These are phyloP conservation scores for Rhododendron simsii DNA, from an alignment of 148 eudicot species.

Conservation along the genomic window DNA sequence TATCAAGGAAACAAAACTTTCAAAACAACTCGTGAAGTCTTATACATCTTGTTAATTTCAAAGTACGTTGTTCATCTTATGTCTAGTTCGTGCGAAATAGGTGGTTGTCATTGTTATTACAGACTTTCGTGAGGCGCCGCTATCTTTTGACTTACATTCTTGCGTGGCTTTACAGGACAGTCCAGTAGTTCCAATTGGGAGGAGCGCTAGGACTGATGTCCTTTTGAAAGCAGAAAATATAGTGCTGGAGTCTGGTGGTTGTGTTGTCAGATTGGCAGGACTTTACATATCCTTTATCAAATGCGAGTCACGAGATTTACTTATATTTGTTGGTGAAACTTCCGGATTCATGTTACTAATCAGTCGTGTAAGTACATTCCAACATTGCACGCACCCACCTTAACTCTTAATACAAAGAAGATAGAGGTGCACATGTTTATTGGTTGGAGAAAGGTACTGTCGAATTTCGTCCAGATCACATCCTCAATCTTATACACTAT, in stretches of 20 bases:
- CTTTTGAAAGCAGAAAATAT: slow-evolving; percentile 71
- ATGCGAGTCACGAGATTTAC: background rate
- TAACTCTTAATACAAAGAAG: slow-evolving; percentile 66
- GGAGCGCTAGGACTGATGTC: slow-evolving; percentile 72
- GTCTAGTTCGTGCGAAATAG: background rate
- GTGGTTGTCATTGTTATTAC: background rate
- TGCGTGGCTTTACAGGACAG: slow-evolving; percentile 41
- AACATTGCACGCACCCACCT: slow-evolving; percentile 16
- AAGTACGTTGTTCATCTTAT: background rate
- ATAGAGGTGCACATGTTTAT: slow-evolving; percentile 79
- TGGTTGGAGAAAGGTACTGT: slow-evolving; percentile 71
- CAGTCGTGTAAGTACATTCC: background rate
- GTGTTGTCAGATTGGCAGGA: slow-evolving; percentile 83
- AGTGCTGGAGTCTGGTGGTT: slow-evolving; percentile 65
- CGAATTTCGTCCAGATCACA: slow-evolving; percentile 82
- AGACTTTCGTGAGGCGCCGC: background rate
- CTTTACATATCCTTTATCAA: slow-evolving; percentile 80
- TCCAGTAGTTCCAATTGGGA: slow-evolving; percentile 74
- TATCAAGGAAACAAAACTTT: background rate
- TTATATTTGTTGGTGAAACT: background rate
- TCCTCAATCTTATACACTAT: slow-evolving; percentile 86
- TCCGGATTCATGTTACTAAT: background rate
- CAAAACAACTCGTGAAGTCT: background rate
- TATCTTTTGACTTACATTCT: slow-evolving; percentile 6
- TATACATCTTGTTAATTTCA: background rate